These are phyloP conservation scores for Microcera coccophila DNA, from an alignment of 2,329 filamentous ascomycete genomes.

Conservation along the genomic window DNA sequence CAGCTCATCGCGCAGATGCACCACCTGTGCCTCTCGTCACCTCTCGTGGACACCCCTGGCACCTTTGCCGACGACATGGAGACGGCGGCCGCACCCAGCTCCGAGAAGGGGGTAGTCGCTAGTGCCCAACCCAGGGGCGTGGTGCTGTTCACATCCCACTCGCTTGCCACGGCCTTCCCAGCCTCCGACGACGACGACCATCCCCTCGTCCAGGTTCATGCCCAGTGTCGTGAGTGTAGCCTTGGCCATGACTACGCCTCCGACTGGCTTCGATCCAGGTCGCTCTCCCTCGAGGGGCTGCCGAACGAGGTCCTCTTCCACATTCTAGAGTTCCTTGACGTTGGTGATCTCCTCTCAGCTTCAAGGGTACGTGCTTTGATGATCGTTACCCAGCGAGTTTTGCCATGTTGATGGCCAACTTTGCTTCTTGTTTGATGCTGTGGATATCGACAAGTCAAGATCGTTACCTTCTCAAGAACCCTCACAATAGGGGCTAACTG, in stretches of 20 bases:
- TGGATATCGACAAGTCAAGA: background rate
- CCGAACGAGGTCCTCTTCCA: constrained; percentile 56
- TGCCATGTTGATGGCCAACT: background rate
- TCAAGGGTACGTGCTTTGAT: constrained; percentile 48
- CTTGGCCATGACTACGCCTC: background rate
- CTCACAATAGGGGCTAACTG: constrained; percentile 16
- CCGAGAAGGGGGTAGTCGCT: constrained; percentile 21
- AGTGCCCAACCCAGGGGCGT: constrained; percentile 29
- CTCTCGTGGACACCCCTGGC: constrained; percentile 11
- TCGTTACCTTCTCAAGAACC: constrained; percentile 1
- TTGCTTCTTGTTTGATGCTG: background rate
- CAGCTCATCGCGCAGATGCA: constrained; percentile 34
- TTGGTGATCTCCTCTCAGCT: constrained; percentile 51
- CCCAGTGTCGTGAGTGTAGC: background rate
- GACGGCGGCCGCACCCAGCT: constrained; percentile 12
- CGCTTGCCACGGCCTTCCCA: constrained; percentile 9
- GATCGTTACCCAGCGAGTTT: background rate
- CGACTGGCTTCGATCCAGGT: constrained; percentile 1
- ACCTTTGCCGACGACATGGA: constrained; percentile 11
- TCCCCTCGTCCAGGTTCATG: constrained; percentile 2
- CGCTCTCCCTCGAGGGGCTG: constrained; percentile 37
- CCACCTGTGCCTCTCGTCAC: constrained; percentile 28
- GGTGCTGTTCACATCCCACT: constrained; percentile 9
- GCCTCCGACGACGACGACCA: constrained; percentile 4
- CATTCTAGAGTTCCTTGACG: constrained; percentile 54